phyloP scores from a whole-genome alignment of 306 rosid species.

The Ormosia semicastrata region DNA sequence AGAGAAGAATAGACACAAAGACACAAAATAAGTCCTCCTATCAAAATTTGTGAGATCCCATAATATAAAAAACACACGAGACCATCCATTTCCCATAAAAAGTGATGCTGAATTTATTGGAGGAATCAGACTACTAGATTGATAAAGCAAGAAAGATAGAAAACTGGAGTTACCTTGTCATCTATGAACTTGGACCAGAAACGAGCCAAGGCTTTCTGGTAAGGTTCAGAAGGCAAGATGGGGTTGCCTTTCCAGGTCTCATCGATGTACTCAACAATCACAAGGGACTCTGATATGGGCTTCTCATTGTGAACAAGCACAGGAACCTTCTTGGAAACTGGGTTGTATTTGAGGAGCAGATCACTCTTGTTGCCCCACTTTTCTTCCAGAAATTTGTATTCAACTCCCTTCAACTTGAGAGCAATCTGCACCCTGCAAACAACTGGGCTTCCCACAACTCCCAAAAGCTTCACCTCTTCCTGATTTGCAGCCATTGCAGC shows the following conservation, averaged over 20 bases:
- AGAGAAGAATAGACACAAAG: too few relatives aligned
- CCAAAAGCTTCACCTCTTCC: constrained; percentile 23
- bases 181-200: constrained; percentile 68
- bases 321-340: constrained; percentile 54
- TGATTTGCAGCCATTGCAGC: not conserved
- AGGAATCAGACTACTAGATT: too few relatives aligned
- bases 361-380: constrained; percentile 36
- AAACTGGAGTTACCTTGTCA: constrained; percentile 44
- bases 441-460: constrained; percentile 28
- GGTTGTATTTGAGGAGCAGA: constrained; percentile 51
- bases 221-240: constrained; percentile 49
- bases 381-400: constrained; percentile 36
- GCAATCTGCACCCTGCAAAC: constrained; percentile 30
- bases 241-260: constrained; percentile 44
- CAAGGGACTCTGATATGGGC: constrained; percentile 54
- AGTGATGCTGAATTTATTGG: too few relatives aligned
- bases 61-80: too few relatives aligned
- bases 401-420: constrained; percentile 46
- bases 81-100: too few relatives aligned
- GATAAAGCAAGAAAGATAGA: too few relatives aligned
- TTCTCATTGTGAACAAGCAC: constrained; percentile 51
- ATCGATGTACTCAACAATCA: constrained; percentile 53
- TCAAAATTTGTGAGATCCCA: too few relatives aligned
- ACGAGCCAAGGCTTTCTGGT: constrained; percentile 46
- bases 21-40: too few relatives aligned